phyloP scores from a whole-genome alignment of 2,329 filamentous ascomycete genomes.

The Botrytis squamosa region DNA sequence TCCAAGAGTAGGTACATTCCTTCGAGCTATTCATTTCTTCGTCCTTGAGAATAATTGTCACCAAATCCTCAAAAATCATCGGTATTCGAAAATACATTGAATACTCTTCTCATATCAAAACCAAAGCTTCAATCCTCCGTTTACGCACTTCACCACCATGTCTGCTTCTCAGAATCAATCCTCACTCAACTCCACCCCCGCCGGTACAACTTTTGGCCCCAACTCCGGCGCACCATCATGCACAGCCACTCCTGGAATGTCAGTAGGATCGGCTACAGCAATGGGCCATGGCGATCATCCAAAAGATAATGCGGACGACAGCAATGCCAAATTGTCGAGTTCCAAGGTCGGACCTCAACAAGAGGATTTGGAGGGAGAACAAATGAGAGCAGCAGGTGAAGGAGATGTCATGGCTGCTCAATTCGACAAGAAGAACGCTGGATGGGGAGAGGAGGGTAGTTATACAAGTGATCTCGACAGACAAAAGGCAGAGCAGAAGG shows the following conservation, averaged over 20 bases:
- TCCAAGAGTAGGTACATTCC: not conserved
- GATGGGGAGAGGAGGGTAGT: slow-evolving; percentile 38
- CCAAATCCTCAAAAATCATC: not conserved
- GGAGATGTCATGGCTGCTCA: slow-evolving; percentile 38
- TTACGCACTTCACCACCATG: slow-evolving; percentile 31
- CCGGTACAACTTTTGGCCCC: slow-evolving; percentile 32
- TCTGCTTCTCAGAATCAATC: slow-evolving; percentile 37
- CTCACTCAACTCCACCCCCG: slow-evolving; percentile 28
- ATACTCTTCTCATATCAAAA: not conserved
- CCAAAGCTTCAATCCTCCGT: slow-evolving; percentile 4
- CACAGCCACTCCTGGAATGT: slow-evolving; percentile 32
- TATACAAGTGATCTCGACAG: slow-evolving; percentile 37
- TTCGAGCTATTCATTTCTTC: not conserved
- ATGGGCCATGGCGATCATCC: slow-evolving; percentile 37
- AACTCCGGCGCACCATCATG: slow-evolving; percentile 27
- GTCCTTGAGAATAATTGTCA: not conserved
- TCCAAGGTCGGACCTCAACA: slow-evolving; percentile 35
- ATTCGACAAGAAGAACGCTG: slow-evolving; percentile 38
- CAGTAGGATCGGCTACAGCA: slow-evolving; percentile 36
- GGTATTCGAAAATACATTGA: not conserved
- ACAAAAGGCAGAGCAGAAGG: slow-evolving; percentile 39
- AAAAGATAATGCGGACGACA: slow-evolving; percentile 36
- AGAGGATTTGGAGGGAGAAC: slow-evolving; percentile 38
- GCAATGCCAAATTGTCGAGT: slow-evolving; percentile 31
- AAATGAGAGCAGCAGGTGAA: slow-evolving; percentile 36